Conservation (phyloP, 352 stramenopile species). For the Globisporangium middletonii region DNA sequence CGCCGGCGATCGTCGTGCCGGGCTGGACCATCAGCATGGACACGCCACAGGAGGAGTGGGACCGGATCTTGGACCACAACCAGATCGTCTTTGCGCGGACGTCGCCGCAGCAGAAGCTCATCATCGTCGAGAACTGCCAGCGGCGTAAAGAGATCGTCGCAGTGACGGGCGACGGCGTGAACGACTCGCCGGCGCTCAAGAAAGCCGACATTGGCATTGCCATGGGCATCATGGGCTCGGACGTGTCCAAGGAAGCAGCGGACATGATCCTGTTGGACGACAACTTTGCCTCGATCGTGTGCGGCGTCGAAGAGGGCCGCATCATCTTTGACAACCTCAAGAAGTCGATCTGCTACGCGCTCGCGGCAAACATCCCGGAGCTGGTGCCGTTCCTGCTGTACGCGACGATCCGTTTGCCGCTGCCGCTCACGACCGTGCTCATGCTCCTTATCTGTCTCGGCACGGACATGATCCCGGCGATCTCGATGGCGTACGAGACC, state of each 20-base stretch:
- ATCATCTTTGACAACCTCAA: constrained; percentile 76
- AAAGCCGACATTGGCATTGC: constrained; percentile 97
- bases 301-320: constrained; percentile 91
- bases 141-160: constrained; percentile 84
- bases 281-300: constrained; percentile 97
- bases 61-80: constrained; percentile 71
- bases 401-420: constrained; percentile 80
- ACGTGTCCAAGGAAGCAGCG: constrained; percentile 94
- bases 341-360: constrained; percentile 90
- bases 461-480: constrained; percentile 92
- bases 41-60: constrained; percentile 77
- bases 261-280: constrained; percentile 97
- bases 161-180: constrained; percentile 97
- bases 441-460: constrained; percentile 91
- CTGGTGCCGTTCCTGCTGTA: constrained; percentile 82
- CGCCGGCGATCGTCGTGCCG: constrained; percentile 78
- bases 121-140: constrained; percentile 84
- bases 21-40: constrained; percentile 79
- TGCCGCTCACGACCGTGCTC: constrained; percentile 86
- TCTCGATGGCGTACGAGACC: constrained; percentile 90
- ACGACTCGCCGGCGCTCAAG: constrained; percentile 96
- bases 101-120: constrained; percentile 43
- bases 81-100: constrained; percentile 96
- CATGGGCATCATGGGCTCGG: constrained; percentile 97
- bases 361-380: constrained; percentile 91